Evolutionary conservation across 495 filamentous ascomycete genomes (phyloP), one percentile per base, ranked within the genome.

Genomic region (Xylaria palmicola): DNA sequence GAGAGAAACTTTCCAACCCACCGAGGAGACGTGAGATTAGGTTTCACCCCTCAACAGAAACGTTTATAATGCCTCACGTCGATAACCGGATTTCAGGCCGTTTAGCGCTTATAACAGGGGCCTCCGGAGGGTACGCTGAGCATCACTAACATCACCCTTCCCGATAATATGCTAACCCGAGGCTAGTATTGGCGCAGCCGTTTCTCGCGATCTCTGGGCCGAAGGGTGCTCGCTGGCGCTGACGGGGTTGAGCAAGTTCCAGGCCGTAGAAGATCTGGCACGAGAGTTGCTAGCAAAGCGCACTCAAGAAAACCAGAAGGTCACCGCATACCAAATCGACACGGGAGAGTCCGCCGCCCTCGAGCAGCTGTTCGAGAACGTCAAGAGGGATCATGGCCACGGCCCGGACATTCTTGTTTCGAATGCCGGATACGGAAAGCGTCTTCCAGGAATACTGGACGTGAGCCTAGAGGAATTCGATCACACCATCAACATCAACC

Each of bases 31-130:
- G 6, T 22, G 3, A 15, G 19, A 2, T 13, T 32, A 8, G 17
- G 1, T 6, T 13, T 6, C 13, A 36, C 32, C 19, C 1, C 0
- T 0, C 8, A 12, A 13, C 8, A 32, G 24, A 15, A 19, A 20
- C 24, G 12, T 39, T 19, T 30, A 44, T 3, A 1, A 73, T 73
- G 71, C 22, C 67, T 1, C 47, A 37, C 43, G 55, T 74, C 24
- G 71, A 82, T 61, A 86, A 87, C 65, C 76, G 81, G 32, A 75
- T 87, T 55, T 72, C 66, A 19, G 85, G 84, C 62, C 81, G 83
- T 44, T 75, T 88, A 17, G 85, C 83, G 59, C 79, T 88, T 5
- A 80, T 88, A 60, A 88, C 86, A 3, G 86, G 86, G 20, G 86
- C 85, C 62, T 87, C 85, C 29, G 85, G 85, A 70, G 85, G 86